Percentiles rank a stretch among this genome's conserved stretches.
These are phyloP conservation scores for Candida verbasci DNA, from an alignment of 805 yeast species.

Conservation along the genomic window DNA sequence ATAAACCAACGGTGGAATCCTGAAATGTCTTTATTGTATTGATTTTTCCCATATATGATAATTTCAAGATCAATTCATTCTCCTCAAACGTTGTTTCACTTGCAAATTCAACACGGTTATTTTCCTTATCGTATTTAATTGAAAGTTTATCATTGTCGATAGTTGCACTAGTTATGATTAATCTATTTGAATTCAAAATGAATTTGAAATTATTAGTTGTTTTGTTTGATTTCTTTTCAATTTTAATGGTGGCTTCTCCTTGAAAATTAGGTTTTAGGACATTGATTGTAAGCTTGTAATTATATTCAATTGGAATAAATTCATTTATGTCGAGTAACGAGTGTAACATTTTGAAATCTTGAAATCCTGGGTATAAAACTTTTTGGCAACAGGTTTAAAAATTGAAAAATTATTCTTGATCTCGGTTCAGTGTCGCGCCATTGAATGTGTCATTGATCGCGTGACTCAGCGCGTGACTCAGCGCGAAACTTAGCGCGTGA, in stretches of 20 bases:
- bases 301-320: slow-evolving; percentile 34
- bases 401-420: neutral
- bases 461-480: no score
- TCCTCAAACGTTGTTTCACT: neutral
- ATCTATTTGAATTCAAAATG: slow-evolving; percentile 37
- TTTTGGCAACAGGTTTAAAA: slow-evolving; percentile 2
- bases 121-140: slow-evolving; percentile 36
- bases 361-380: no score
- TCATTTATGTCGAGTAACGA: neutral
- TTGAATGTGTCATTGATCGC: no score
- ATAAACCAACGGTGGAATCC: slow-evolving; percentile 61
- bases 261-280: slow-evolving; percentile 45
- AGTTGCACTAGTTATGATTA: slow-evolving; percentile 34
- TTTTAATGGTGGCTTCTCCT: slow-evolving; percentile 34
- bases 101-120: slow-evolving; percentile 29
- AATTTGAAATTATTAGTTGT: slow-evolving; percentile 11
- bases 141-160: slow-evolving; percentile 18
- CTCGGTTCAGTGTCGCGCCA: no score
- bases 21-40: slow-evolving; percentile 46
- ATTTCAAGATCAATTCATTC: neutral
- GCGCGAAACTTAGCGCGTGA: no score
- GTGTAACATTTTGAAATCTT: neutral
- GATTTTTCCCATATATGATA: slow-evolving; percentile 50
- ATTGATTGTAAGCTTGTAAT: slow-evolving; percentile 32
- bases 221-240: slow-evolving; percentile 16